A percentile compares a stretch with the other conserved stretches of the same genome.
These are phyloP conservation scores for Pestalotiopsis sp. DNA, from an alignment of 2,329 filamentous ascomycete genomes.

Conservation along the genomic window DNA sequence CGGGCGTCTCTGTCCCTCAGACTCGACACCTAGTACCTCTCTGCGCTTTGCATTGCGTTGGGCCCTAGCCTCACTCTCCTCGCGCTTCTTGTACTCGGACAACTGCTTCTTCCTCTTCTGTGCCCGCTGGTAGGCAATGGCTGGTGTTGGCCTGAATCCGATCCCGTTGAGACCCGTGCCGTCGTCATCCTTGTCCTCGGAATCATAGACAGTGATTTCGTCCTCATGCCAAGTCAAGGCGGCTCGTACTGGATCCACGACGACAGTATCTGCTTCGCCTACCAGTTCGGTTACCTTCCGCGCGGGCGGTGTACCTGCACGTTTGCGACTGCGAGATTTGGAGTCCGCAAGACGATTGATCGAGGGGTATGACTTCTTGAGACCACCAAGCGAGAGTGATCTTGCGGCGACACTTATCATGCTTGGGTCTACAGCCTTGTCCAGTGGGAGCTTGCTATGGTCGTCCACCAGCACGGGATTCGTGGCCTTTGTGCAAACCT, in stretches of 20 bases:
- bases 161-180: slow-evolving; percentile 70
- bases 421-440: slow-evolving; percentile 25
- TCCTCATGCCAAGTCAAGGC: slow-evolving; percentile 69
- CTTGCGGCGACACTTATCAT: slow-evolving; percentile 18
- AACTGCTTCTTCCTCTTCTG: slow-evolving; percentile 63
- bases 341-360: slow-evolving; percentile 42
- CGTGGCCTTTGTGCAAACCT: slow-evolving; percentile 16
- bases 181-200: slow-evolving; percentile 67
- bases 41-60: slow-evolving; percentile 55
- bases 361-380: slow-evolving; percentile 39
- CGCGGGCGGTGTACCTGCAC: slow-evolving; percentile 30
- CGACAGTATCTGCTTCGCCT: slow-evolving; percentile 35
- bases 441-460: slow-evolving; percentile 19
- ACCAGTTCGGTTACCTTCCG: slow-evolving; percentile 23
- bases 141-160: slow-evolving; percentile 66
- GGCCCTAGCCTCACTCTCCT: slow-evolving; percentile 62
- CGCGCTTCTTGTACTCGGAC: slow-evolving; percentile 62
- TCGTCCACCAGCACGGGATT: slow-evolving; percentile 19
- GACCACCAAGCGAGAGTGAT: slow-evolving; percentile 19
- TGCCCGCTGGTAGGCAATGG: slow-evolving; percentile 58
- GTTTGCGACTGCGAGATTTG: slow-evolving; percentile 35
- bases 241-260: slow-evolving; percentile 58
- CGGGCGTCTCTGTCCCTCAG: slow-evolving; percentile 25
- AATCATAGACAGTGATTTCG: slow-evolving; percentile 69
- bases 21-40: slow-evolving; percentile 30